Percentiles rank a stretch among this genome's conserved stretches.
Evolutionary conservation across 2,329 filamentous ascomycete genomes (phyloP).

Genomic region (Nigrospora sphaerica): DNA sequence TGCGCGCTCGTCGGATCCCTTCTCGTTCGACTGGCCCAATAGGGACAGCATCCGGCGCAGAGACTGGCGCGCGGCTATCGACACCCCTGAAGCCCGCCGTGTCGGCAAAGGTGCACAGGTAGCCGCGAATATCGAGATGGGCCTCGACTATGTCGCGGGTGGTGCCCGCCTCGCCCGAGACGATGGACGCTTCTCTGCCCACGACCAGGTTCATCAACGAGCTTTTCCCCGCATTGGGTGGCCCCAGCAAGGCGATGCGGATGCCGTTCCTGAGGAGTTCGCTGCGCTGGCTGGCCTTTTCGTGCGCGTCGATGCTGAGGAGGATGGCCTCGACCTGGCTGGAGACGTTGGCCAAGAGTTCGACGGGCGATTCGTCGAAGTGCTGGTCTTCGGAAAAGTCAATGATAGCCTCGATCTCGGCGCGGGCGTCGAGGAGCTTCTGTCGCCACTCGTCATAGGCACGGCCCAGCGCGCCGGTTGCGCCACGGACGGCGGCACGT

Average conservation of each 20-base stretch:
- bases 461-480: conserved; percentile 59
- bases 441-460: conserved; percentile 81
- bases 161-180: conserved; percentile 86
- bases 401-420: conserved; percentile 89
- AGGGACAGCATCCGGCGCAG: conserved; percentile 10
- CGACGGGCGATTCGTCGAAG: conserved; percentile 78
- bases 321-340: conserved; percentile 55
- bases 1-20: conserved; percentile 80
- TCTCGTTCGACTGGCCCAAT: conserved; percentile 79
- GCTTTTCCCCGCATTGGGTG: conserved; percentile 92
- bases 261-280: conserved; percentile 84
- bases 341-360: conserved; percentile 65
- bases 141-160: conserved; percentile 93
- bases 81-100: conserved; percentile 75
- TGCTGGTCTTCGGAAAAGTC: conserved; percentile 98
- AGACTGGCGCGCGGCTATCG: conserved; percentile 5
- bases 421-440: conserved; percentile 70
- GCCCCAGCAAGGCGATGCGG: conserved; percentile 76
- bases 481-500: conserved; percentile 73
- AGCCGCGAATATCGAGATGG: conserved; percentile 81
- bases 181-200: conserved; percentile 89
- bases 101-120: conserved; percentile 88
- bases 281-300: conserved; percentile 70
- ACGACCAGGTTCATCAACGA: conserved; percentile 87
- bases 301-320: conserved; percentile 58